Conservation (phyloP, 805 yeast genomes). For the Metschnikowia bowlesiae region DNA sequence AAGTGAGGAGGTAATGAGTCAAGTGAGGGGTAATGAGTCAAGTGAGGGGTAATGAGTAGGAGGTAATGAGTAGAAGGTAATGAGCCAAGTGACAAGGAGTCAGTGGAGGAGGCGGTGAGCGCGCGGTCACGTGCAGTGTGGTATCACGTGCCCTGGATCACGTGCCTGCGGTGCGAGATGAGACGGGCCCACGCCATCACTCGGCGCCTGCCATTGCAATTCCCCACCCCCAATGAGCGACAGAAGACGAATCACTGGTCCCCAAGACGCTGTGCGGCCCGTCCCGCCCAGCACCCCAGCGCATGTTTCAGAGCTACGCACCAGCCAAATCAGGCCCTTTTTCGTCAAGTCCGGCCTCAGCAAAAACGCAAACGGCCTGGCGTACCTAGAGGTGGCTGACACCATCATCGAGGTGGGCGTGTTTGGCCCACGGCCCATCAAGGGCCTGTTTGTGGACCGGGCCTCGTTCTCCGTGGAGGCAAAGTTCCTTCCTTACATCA, state of each 20-base stretch:
- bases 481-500: conserved; percentile 47
- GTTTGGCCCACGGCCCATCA: conserved; percentile 85
- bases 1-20: neutral
- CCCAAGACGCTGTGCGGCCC: conserved; percentile 53
- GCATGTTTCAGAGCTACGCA: neutral
- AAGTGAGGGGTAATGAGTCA: neutral
- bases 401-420: conserved; percentile 64
- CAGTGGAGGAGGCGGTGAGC: too few relatives aligned
- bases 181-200: neutral
- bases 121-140: too few relatives aligned
- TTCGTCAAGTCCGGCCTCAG: conserved; percentile 63
- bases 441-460: conserved; percentile 64
- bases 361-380: conserved; percentile 75
- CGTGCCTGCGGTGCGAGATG: neutral
- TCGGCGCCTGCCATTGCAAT: neutral
- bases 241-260: conserved; percentile 85
- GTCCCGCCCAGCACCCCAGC: conserved; percentile 9
- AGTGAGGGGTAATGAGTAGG: neutral
- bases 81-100: too few relatives aligned
- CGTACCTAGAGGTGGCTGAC: conserved; percentile 66
- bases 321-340: conserved; percentile 23
- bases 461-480: conserved; percentile 64
- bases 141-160: neutral
- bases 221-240: conserved; percentile 42
- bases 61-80: too few relatives aligned